Conservation (phyloP, 2,329 filamentous ascomycete species). For the Tolypocladium guangdongense region DNA sequence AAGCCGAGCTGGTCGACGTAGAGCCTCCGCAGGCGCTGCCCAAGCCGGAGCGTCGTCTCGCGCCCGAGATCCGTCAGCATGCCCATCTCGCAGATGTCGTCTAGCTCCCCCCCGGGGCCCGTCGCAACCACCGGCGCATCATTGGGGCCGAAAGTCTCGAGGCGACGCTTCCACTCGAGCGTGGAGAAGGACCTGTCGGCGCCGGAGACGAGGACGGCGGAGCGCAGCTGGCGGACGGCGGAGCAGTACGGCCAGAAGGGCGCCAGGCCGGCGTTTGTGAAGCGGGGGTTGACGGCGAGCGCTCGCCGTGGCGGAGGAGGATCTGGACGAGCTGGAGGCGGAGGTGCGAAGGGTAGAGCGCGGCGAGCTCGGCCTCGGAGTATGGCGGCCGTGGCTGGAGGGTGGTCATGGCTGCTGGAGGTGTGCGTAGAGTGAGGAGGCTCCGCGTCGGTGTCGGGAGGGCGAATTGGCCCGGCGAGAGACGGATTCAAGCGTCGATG, state of each 20-base stretch:
- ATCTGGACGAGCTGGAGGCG: constrained; percentile 86
- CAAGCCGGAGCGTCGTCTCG: constrained; percentile 59
- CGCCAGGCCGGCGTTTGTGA: constrained; percentile 63
- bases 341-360: constrained; percentile 70
- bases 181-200: constrained; percentile 27
- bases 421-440: neutral
- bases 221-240: constrained; percentile 58
- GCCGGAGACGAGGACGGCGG: constrained; percentile 33
- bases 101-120: constrained; percentile 59
- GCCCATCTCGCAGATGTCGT: constrained; percentile 69
- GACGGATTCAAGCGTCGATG: neutral
- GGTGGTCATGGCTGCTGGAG: constrained; percentile 56
- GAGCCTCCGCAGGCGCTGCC: constrained; percentile 54
- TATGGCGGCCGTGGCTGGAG: constrained; percentile 67
- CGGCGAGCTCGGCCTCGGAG: constrained; percentile 64
- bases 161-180: constrained; percentile 54
- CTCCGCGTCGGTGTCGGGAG: neutral
- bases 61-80: constrained; percentile 69
- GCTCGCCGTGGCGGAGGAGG: constrained; percentile 67
- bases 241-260: constrained; percentile 85
- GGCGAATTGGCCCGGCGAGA: neutral
- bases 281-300: constrained; percentile 78
- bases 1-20: constrained; percentile 68
- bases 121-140: constrained; percentile 60
- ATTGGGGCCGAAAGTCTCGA: constrained; percentile 69